A percentile compares a stretch with the other conserved stretches of the same genome.
Conservation (phyloP, 2,329 filamentous ascomycete genomes). For the Botryotinia narcissicola region DNA sequence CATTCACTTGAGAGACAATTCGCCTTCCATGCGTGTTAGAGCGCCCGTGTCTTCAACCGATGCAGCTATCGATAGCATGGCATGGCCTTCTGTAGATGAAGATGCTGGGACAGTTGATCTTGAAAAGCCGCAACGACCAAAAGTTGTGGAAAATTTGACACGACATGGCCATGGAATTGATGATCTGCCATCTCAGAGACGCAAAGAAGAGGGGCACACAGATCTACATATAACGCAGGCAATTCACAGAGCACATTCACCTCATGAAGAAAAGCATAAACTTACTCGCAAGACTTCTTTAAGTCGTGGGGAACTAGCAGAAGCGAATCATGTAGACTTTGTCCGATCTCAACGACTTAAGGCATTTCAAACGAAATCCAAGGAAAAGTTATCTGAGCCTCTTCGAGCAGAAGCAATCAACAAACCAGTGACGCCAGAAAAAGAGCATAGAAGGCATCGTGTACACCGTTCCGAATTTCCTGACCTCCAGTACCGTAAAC, state of each 20-base stretch:
- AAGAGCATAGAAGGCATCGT: constrained; percentile 28
- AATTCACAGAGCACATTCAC: constrained; percentile 25
- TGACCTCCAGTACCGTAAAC: constrained; percentile 25
- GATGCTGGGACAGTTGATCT: constrained; percentile 45
- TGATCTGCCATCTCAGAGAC: constrained; percentile 25
- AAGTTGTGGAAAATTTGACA: constrained; percentile 22
- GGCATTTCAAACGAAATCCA: constrained; percentile 20
- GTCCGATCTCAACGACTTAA: constrained; percentile 27
- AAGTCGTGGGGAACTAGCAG: constrained; percentile 17
- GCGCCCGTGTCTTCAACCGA: constrained; percentile 35
- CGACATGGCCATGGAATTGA: constrained; percentile 22
- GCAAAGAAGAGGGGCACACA: constrained; percentile 23
- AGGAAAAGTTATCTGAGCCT: constrained; percentile 27
- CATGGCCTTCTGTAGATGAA: constrained; percentile 46
- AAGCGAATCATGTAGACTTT: constrained; percentile 19
- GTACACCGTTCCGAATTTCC: constrained; percentile 32
- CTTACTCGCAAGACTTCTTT: constrained; percentile 25
- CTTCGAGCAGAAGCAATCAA: constrained; percentile 29
- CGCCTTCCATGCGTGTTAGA: constrained; percentile 35
- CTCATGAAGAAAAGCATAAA: constrained; percentile 13
- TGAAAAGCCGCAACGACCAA: constrained; percentile 37
- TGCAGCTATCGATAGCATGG: constrained; percentile 40
- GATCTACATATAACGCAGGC: constrained; percentile 30
- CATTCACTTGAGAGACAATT: constrained; percentile 52
- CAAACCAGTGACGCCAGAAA: constrained; percentile 21